Percentiles rank a stretch among this genome's conserved stretches.
Evolutionary conservation across 148 eudicot genomes (phyloP).

Genomic region (Rhododendron kiyosumense): DNA sequence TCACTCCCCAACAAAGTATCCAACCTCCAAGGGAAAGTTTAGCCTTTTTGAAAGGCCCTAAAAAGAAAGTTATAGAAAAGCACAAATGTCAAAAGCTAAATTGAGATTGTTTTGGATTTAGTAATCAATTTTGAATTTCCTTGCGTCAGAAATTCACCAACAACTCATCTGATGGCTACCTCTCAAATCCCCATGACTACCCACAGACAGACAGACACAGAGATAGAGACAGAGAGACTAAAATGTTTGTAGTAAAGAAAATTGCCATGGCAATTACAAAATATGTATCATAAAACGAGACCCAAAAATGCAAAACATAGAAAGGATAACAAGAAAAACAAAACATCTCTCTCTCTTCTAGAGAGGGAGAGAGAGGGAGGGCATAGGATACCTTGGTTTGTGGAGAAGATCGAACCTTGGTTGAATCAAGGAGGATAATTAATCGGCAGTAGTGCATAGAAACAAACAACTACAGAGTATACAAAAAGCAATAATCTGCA

Average conservation of each 20-base stretch:
- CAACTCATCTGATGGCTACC: background rate
- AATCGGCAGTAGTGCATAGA: background rate
- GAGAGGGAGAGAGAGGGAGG: background rate
- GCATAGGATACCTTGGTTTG: background rate
- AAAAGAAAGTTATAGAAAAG: background rate
- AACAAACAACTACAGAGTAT: background rate
- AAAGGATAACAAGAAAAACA: background rate
- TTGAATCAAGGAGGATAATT: background rate
- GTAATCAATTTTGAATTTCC: background rate
- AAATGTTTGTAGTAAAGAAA: background rate
- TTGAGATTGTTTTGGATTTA: background rate
- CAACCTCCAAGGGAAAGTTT: slow-evolving; percentile 13
- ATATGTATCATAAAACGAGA: background rate
- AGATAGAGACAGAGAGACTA: background rate
- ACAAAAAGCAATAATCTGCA: background rate
- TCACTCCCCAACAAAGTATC: slow-evolving; percentile 35
- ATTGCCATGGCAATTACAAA: background rate
- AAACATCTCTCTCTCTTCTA: too few relatives aligned
- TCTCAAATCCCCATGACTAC: background rate
- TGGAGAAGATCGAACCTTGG: background rate
- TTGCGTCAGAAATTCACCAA: background rate
- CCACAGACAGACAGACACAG: background rate
- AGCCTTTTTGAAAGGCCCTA: background rate
- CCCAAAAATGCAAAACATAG: background rate
- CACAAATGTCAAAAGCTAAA: background rate